Evolutionary conservation across 805 yeast species (phyloP).

Genomic region (Ogataea sp.): DNA sequence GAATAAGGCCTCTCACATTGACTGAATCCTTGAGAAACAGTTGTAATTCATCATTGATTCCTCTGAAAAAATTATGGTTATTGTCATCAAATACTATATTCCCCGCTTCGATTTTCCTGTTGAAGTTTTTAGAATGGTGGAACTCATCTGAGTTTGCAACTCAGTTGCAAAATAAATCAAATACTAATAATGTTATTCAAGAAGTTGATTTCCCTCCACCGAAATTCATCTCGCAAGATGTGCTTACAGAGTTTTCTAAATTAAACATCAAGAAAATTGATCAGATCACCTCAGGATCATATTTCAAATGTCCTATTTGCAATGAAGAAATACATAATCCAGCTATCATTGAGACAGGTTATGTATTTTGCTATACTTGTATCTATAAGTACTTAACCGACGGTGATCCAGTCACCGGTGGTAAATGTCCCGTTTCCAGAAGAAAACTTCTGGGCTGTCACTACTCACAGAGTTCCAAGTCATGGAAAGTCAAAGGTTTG

Average conservation of each 20-base stretch:
- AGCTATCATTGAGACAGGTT: constrained; percentile 85
- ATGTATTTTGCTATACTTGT: constrained; percentile 84
- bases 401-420: constrained; percentile 40
- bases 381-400: constrained; percentile 56
- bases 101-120: constrained; percentile 73
- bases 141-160: constrained; percentile 64
- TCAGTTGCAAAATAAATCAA: constrained; percentile 40
- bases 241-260: constrained; percentile 2
- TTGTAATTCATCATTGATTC: constrained; percentile 8
- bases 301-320: constrained; percentile 61
- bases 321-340: constrained; percentile 60
- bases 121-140: constrained; percentile 94
- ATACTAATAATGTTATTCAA: constrained; percentile 25
- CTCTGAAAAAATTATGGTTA: constrained; percentile 18
- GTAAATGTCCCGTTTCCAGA: constrained; percentile 81
- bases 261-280: constrained; percentile 7
- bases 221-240: constrained; percentile 8
- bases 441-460: constrained; percentile 63
- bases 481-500: constrained; percentile 70
- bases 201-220: constrained; percentile 45
- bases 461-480: constrained; percentile 45
- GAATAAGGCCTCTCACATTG: constrained; percentile 34
- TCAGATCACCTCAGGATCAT: constrained; percentile 10
- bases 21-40: constrained; percentile 24
- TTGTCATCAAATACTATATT: constrained; percentile 38